phyloP scores from a whole-genome alignment of 108 stramenopile genomes.

The Cyclotella sp. region DNA sequence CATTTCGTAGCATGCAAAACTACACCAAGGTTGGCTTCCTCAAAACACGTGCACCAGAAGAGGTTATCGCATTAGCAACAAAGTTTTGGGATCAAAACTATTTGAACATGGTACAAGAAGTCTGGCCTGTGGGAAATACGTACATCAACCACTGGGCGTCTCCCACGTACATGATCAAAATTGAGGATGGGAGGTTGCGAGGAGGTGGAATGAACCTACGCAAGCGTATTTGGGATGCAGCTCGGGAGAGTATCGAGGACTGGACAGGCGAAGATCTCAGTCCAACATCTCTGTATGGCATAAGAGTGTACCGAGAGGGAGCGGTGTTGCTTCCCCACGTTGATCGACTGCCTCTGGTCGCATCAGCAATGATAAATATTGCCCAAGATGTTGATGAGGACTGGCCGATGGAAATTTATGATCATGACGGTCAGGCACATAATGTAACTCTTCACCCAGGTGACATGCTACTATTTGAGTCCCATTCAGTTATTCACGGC shows the following conservation, averaged over 20 bases:
- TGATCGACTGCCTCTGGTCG: slow-evolving; percentile 77
- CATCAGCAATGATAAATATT: slow-evolving; percentile 80
- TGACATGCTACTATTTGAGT: slow-evolving; percentile 76
- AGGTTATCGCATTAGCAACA: slow-evolving; percentile 39
- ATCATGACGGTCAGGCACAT: slow-evolving; percentile 59
- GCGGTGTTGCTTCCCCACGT: slow-evolving; percentile 72
- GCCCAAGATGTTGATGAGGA: slow-evolving; percentile 68
- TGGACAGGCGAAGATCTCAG: slow-evolving; percentile 72
- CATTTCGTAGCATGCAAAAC: slow-evolving; percentile 37
- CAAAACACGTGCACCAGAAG: slow-evolving; percentile 56
- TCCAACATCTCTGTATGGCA: slow-evolving; percentile 75
- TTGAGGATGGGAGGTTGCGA: slow-evolving; percentile 54
- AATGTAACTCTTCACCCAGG: slow-evolving; percentile 83
- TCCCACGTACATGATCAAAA: slow-evolving; percentile 51
- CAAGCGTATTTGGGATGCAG: slow-evolving; percentile 54
- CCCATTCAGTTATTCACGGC: slow-evolving; percentile 52
- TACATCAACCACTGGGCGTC: slow-evolving; percentile 49
- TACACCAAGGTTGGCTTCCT: slow-evolving; percentile 63
- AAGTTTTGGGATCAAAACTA: slow-evolving; percentile 65
- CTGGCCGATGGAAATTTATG: slow-evolving; percentile 64
- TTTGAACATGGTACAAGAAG: slow-evolving; percentile 42
- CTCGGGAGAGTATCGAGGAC: slow-evolving; percentile 60
- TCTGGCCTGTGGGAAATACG: slow-evolving; percentile 62
- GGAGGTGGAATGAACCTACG: slow-evolving; percentile 50
- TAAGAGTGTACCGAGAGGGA: slow-evolving; percentile 65